Percentiles rank a stretch among this genome's conserved stretches.
Conservation (phyloP, 2,329 filamentous ascomycete species). For the Chaetothyriales sp. region DNA sequence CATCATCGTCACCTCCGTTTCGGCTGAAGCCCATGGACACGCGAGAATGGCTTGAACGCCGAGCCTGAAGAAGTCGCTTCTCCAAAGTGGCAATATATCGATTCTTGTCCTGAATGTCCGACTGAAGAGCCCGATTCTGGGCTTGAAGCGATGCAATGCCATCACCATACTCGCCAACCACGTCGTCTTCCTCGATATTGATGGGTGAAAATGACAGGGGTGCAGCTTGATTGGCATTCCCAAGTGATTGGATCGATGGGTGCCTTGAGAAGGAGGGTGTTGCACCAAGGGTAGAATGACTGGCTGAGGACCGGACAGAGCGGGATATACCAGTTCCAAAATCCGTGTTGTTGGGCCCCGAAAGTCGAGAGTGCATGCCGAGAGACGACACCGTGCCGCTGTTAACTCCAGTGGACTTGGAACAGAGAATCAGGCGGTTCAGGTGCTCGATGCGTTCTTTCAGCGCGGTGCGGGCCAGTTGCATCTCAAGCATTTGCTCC, state of each 20-base stretch:
- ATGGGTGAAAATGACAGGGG: constrained; percentile 22
- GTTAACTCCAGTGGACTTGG: constrained; percentile 91
- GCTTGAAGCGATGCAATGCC: constrained; percentile 65
- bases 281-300: constrained; percentile 41
- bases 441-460: constrained; percentile 97
- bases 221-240: constrained; percentile 19
- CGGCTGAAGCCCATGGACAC: constrained; percentile 60
- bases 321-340: constrained; percentile 24
- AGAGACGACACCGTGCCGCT: constrained; percentile 57
- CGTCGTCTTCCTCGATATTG: constrained; percentile 46
- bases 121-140: constrained; percentile 83
- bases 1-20: constrained; percentile 60
- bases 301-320: constrained; percentile 54
- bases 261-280: constrained; percentile 46
- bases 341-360: constrained; percentile 24
- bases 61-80: constrained; percentile 77
- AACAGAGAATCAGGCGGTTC: constrained; percentile 86
- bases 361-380: constrained; percentile 48
- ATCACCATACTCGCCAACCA: constrained; percentile 67
- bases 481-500: constrained; percentile 97
- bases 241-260: constrained; percentile 48
- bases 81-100: constrained; percentile 90
- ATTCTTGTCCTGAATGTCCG: constrained; percentile 93
- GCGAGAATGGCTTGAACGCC: constrained; percentile 76
- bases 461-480: constrained; percentile 81